Base-by-base conservation (phyloP, 2,329 filamentous ascomycete genomes). In the Fusarium virguliforme region DNA sequence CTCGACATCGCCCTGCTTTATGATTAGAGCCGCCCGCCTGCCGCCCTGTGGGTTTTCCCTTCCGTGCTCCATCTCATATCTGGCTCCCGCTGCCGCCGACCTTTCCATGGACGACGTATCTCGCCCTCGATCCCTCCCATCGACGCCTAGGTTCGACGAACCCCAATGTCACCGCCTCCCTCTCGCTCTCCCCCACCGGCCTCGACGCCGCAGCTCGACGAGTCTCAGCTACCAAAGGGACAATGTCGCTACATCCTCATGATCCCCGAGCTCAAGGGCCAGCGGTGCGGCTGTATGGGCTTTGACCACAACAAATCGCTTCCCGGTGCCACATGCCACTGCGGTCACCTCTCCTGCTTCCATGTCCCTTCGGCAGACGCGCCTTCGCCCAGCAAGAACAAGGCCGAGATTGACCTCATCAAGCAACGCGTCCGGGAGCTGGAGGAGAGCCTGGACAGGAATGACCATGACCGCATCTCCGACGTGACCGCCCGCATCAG, bases 201-300 rank as follows among this genome's bases (percentile, higher is more conserved):
- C 43, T 68, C 65, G 64, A 73, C 74, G 68, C 73, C 68, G 64
- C 67, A 70, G 57, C 58, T 43, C 59, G 85, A 87, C 62, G 85
- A 87, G 60, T 68, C 82, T 38, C 82, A 82, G 55, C 82, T 90
- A 24, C 88, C 88, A 13, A 83, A 85, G 71, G 88, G 88, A 34
- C 86, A 88, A 72, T 90, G 88, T 71, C 86, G 87, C 65, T 90
- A 87, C 73, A 89, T 90, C 67, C 77, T 90, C 32, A 81, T 88
- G 30, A 82, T 86, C 61, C 86, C 88, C 6, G 86, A 88, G 73
- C 82, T 88, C 76, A 87, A 86, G 71, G 87, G 88, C 57, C 83
- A 88, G 64, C 85, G 88, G 46, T 90, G 88, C 76, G 87, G 85
- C 48, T 90, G 88, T 72, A 85, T 87, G 67, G 83, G 84, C 65